Conservation (phyloP, 768 basidiomycete species). For the Mycena amicta region DNA sequence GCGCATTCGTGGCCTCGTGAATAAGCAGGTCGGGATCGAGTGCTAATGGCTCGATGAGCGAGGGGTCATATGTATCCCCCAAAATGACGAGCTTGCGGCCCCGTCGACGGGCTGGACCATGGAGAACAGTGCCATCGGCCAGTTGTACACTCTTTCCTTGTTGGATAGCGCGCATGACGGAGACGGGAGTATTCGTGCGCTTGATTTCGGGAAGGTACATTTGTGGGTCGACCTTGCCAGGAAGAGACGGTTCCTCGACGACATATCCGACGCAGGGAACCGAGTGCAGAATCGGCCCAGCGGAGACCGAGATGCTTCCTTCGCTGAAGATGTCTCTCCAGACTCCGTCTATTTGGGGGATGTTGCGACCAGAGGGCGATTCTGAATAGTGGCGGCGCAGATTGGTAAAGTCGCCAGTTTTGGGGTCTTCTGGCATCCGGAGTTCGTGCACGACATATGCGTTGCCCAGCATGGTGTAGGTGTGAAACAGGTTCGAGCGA, state of each 20-base stretch:
- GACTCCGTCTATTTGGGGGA: constrained; percentile 55
- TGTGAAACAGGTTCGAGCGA: constrained; percentile 66
- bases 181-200: constrained; percentile 69
- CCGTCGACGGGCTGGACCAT: constrained; percentile 62
- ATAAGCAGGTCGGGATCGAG: constrained; percentile 71
- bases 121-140: constrained; percentile 70
- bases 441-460: constrained; percentile 87
- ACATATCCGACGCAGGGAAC: constrained; percentile 84
- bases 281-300: constrained; percentile 79
- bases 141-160: constrained; percentile 65
- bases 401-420: constrained; percentile 48
- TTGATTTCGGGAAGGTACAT: constrained; percentile 69
- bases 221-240: constrained; percentile 75
- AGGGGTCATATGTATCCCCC: constrained; percentile 84
- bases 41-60: constrained; percentile 62
- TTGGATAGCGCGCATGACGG: constrained; percentile 67
- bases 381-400: constrained; percentile 58
- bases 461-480: constrained; percentile 64
- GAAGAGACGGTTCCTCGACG: constrained; percentile 66
- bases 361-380: constrained; percentile 61
- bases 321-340: constrained; percentile 72
- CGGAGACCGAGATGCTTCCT: constrained; percentile 61
- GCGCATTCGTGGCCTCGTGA: constrained; percentile 91
- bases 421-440: constrained; percentile 61
- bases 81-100: constrained; percentile 82